Percentiles rank a stretch among this genome's conserved stretches.
Evolutionary conservation across 257 asterid genomes (phyloP).

Genomic region (Nicotiana paniculata): DNA sequence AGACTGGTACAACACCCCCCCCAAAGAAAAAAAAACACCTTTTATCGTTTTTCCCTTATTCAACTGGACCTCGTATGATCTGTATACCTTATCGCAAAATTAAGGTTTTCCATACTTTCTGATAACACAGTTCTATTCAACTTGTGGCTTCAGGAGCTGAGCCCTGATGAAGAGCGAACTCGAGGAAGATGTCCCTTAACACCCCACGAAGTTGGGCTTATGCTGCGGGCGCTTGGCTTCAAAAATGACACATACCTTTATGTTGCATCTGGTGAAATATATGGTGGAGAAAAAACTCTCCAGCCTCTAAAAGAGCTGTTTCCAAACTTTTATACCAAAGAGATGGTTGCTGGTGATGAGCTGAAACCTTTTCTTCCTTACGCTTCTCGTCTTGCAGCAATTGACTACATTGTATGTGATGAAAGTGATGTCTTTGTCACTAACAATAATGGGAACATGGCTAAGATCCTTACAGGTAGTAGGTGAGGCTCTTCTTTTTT

Average conservation of each 20-base stretch:
- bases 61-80: neutral
- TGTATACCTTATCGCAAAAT: neutral
- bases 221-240: slow-evolving; percentile 93
- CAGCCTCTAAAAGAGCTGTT: slow-evolving; percentile 87
- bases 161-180: slow-evolving; percentile 91
- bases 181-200: slow-evolving; percentile 98
- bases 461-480: slow-evolving; percentile 96
- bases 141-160: slow-evolving; percentile 47
- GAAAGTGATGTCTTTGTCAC: slow-evolving; percentile 98
- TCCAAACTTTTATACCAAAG: slow-evolving; percentile 94
- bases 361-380: slow-evolving; percentile 65
- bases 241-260: slow-evolving; percentile 71
- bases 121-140: neutral
- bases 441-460: slow-evolving; percentile 98
- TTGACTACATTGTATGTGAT: slow-evolving; percentile 86
- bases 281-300: slow-evolving; percentile 95
- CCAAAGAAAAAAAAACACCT: neutral
- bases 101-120: neutral
- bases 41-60: neutral
- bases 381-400: slow-evolving; percentile 96
- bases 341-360: slow-evolving; percentile 79
- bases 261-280: slow-evolving; percentile 98
- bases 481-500: slow-evolving; percentile 37
- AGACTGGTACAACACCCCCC: neutral
- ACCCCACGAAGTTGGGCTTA: slow-evolving; percentile 93